Evolutionary conservation across 148 eudicot genomes (phyloP), one percentile per base, ranked within the genome.

Genomic region (Diospyros lotus): DNA sequence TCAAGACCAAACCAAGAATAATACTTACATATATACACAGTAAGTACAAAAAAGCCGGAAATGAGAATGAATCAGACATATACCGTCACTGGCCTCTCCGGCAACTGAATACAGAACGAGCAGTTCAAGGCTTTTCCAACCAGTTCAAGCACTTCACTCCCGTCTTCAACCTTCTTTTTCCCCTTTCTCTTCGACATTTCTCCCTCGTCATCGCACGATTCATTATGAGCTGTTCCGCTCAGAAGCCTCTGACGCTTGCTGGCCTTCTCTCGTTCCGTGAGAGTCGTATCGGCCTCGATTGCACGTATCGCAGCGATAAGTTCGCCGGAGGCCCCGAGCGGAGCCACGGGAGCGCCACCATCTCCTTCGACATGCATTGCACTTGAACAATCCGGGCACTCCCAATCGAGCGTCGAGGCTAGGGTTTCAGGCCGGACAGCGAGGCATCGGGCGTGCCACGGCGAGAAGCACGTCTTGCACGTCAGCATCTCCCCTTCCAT

Each of bases 21-120:
- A 28, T 28, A 28, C 28, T 28, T 28, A 28, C 28, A 28, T 28
- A 28, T 28, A 28, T 28, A 28, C 28, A 28, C 28, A 28, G 28
- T 28, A 28, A 28, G 28, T 28, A 28, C 28, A 28, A 28, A 28
- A 13, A 50, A 10, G 41, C 44, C 40, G 28, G 11, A 39, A 60
- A 62, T 18, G 42, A 61, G 8, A 17, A 77, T 28, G 28, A 59
- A 2, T 55, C 56, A 71, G 13, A 41, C 6, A 0, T 0, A 74
- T 89, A 94, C 98, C 89, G 98, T 89, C 51, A 94, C 93, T 71
- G 98, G 98, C 56, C 94, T 87, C 42, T 89, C 95, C 40, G 95
- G 98, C n/a, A 94, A 82, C 73, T 84, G 89, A 88, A 89, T 86
- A 81, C 98, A 93, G 44, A 89, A 88, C 0, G 90, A 87, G 69